Evolutionary conservation across 768 basidiomycete genomes (phyloP).

Genomic region (Lentinula sp.): DNA sequence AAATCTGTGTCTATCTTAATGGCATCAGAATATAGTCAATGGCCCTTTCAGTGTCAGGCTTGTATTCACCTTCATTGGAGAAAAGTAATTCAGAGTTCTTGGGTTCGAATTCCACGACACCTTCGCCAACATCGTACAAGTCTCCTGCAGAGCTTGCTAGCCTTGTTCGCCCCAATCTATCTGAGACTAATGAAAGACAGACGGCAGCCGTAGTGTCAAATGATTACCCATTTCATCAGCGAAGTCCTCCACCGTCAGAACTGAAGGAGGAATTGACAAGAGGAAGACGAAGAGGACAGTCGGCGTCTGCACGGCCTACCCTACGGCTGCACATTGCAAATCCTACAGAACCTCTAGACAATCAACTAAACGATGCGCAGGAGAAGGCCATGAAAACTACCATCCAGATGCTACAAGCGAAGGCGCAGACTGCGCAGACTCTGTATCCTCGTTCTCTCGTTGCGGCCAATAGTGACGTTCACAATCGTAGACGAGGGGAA

Average conservation of each 20-base stretch:
- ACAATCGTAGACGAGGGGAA: neutral
- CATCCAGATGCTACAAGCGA: neutral
- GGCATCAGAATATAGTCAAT: neutral
- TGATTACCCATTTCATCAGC: neutral
- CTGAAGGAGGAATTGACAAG: neutral
- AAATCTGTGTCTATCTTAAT: neutral
- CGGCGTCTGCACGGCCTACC: conserved; percentile 3
- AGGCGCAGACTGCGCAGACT: neutral
- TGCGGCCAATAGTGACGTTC: neutral
- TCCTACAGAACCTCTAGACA: neutral
- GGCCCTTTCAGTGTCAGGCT: conserved; percentile 6
- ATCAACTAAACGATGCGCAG: neutral
- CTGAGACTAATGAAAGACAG: neutral
- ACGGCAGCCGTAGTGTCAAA: neutral
- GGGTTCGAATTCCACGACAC: neutral
- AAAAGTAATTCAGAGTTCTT: conserved; percentile 2
- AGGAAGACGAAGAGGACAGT: neutral
- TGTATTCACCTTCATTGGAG: conserved; percentile 2
- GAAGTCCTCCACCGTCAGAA: neutral
- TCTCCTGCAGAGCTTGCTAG: neutral
- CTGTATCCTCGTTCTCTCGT: neutral
- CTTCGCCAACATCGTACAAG: conserved; percentile 1
- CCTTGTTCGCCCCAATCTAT: neutral
- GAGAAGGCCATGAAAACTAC: neutral
- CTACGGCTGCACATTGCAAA: conserved; percentile 5